Evolutionary conservation across 2,329 filamentous ascomycete genomes (phyloP).

Genomic region (Thielaviopsis cerberus): DNA sequence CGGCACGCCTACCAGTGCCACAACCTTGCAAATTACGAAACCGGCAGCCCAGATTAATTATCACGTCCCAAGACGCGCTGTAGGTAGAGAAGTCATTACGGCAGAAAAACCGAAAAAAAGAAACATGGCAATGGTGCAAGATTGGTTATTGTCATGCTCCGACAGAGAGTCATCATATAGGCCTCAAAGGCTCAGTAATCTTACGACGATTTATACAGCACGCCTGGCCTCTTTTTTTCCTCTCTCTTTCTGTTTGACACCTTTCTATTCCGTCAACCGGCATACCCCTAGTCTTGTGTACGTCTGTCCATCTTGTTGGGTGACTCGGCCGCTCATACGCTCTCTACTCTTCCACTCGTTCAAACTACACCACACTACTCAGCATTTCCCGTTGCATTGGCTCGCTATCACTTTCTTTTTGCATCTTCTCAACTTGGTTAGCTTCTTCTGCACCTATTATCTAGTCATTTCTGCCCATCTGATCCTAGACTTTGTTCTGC

Average conservation of each 20-base stretch:
- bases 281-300: background rate
- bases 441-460: background rate
- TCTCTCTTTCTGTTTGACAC: background rate
- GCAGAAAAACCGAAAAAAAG: background rate
- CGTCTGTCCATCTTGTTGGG: background rate
- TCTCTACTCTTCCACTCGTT: background rate
- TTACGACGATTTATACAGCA: background rate
- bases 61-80: background rate
- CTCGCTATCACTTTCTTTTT: background rate
- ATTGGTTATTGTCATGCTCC: background rate
- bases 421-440: background rate
- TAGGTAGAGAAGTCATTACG: background rate
- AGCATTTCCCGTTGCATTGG: background rate
- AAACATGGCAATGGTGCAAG: background rate
- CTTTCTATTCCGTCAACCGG: background rate
- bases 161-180: no score
- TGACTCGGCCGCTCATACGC: background rate
- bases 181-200: background rate
- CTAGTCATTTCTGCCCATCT: background rate
- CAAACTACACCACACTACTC: background rate
- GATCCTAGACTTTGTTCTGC: background rate
- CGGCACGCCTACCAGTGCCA: background rate
- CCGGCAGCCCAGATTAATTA: background rate
- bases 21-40: background rate
- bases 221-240: background rate